Conservation (phyloP, 352 stramenopile species). For the Pythium sp. region DNA sequence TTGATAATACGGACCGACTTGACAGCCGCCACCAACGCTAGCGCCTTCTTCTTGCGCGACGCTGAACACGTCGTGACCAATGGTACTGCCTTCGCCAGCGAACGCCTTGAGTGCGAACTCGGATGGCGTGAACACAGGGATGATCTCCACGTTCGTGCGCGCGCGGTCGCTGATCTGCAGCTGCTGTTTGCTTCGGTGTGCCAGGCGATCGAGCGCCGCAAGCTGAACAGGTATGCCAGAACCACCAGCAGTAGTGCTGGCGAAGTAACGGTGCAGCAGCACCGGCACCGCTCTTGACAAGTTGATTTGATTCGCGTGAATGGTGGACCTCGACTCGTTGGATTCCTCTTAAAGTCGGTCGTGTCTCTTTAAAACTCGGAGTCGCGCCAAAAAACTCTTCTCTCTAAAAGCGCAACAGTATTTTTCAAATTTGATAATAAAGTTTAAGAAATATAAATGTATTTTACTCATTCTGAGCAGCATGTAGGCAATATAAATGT, state of each 20-base stretch:
- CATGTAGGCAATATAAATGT: no score
- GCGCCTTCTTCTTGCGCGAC: conserved; percentile 17
- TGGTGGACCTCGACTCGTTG: no score
- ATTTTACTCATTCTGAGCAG: no score
- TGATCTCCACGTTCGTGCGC: conserved; percentile 34
- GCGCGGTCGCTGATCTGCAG: conserved; percentile 37
- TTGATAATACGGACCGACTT: conserved; percentile 32
- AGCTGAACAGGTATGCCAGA: conserved; percentile 16
- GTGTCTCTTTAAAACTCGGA: no score
- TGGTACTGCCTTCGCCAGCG: background rate
- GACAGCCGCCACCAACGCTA: background rate
- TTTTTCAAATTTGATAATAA: no score
- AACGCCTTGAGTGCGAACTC: conserved; percentile 47
- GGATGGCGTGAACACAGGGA: conserved; percentile 43
- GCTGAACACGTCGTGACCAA: conserved; percentile 22
- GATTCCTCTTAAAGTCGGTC: no score
- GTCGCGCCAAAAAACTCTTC: no score
- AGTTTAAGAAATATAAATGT: no score
- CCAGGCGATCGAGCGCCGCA: conserved; percentile 36
- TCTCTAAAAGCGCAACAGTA: no score
- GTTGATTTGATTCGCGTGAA: no score
- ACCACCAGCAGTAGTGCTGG: background rate
- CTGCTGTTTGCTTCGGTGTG: conserved; percentile 38
- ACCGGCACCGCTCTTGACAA: no score
- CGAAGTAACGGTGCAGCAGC: conserved; percentile 6